Base-by-base conservation (phyloP, 2,329 filamentous ascomycete genomes). In the Fusarium pseudocircinatum region DNA sequence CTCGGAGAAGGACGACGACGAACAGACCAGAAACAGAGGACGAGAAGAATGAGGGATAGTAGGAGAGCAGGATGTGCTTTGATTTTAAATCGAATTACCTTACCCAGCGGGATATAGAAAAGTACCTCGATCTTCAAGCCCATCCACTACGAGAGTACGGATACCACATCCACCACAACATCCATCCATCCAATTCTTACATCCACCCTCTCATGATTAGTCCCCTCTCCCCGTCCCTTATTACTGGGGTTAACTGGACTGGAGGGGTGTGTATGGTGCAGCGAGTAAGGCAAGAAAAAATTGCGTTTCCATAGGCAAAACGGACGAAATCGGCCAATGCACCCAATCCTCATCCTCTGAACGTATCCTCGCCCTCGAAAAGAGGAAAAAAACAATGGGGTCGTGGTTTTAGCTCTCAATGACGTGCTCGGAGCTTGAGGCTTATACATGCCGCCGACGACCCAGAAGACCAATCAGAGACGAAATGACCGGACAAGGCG, bases 351-450 rank as follows among this genome's bases (percentile, higher is more conserved):
- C 53, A 53, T 60, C 56, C 39, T 20, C 30, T 47, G 46, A 64
- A 66, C 50, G 60, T 56, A 46, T 66, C 70, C 67, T 73, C 70
- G 71, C 54, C 59, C 67, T 74, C 58, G 44, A 30, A 72, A 59
- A 71, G 59, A 70, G 63, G 58, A 44, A 75, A 75, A 76, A 77
- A 77, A 72, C 43, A 73, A 76, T 69, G 74, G 75, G 73, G 73
- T 68, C 77, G 67, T 68, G 49, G 62, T 74, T 78, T 78, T 78
- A 78, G 73, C 75, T 73, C 70, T 70, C 66, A 71, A 81, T 81
- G 79, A 81, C 79, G 79, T 81, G 79, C 79, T 81, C 78, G 72
- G 76, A 76, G 74, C 67, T 76, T 77, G 77, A 79, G 76, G 78
- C 72, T 78, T 78, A 78, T 78, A 75, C 73, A 67, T 73, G 70